Base-by-base conservation (phyloP, 352 stramenopile genomes). In the Elongisporangium senticosum region DNA sequence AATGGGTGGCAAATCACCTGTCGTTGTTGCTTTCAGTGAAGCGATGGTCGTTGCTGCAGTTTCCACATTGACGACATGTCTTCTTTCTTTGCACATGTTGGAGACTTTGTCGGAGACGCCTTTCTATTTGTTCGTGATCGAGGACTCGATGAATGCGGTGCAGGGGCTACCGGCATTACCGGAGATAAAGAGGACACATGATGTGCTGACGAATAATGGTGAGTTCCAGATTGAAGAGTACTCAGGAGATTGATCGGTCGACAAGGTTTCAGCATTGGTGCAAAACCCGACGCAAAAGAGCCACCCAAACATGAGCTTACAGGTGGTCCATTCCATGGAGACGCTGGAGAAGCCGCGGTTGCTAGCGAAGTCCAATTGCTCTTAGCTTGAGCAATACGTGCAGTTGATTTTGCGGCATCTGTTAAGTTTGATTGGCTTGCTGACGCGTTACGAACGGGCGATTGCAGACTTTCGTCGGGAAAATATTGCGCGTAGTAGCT, bases 61-160 rank as follows among this genome's bases (percentile, higher is more conserved):
- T 74, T 79, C 73, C 73, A 82, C 71, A 82, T 77, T 15, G 65
- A 52, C 0, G 68, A 64, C 51, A 53, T 71, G 5, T 20, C 26
- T 51, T 70, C 58, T n/a, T 15, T 39, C 4, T 23, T 43, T 17
- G 33, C 33, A 17, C 13, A 43, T 10, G 2, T 17, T 43, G 33
- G 33, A 43, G 33, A 43, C 2, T 43, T 10, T 3, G 15, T 15
- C 1, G 2, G 7, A 17, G 33, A 43, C 33, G 13, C 33, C 1
- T 17, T 43, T 17, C 7, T 17, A 17, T 43, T 43, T 43, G 13
- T 17, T 43, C 33, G 33, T 17, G 33, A 17, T 43, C 33, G 33
- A 43, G 33, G 33, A 43, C 33, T 43, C 11, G 11, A 43, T 43
- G 33, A 43, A 43, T 14, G 33, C 11, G 33, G 33, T 43, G 33